Conservation (phyloP, 495 filamentous ascomycete species). For the Clavariopsis aquatica region DNA sequence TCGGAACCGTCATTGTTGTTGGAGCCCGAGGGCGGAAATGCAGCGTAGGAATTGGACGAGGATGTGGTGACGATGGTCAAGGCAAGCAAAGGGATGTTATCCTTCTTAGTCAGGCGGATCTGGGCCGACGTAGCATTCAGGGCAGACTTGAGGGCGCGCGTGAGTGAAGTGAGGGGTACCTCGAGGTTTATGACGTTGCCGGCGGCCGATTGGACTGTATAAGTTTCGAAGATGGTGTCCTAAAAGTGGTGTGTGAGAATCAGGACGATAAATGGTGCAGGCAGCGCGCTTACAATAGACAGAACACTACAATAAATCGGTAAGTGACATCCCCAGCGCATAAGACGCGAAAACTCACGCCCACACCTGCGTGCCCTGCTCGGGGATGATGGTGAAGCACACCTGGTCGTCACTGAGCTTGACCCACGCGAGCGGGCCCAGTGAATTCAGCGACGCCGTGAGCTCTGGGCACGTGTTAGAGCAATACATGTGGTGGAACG, state of each 20-base stretch:
- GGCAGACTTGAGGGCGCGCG: constrained; percentile 84
- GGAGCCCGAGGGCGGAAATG: constrained; percentile 26
- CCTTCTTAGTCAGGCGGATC: constrained; percentile 89
- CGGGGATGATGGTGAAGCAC: constrained; percentile 92
- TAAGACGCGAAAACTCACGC: constrained; percentile 61
- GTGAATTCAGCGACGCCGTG: constrained; percentile 76
- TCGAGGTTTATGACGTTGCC: constrained; percentile 92
- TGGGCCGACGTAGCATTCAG: constrained; percentile 71
- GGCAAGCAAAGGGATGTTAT: constrained; percentile 76
- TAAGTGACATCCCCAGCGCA: constrained; percentile 9
- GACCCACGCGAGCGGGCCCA: constrained; percentile 93
- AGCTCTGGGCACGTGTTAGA: constrained; percentile 59
- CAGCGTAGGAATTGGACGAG: constrained; percentile 24
- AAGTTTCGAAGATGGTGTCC: constrained; percentile 87
- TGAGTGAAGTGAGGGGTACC: constrained; percentile 76
- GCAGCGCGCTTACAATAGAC: constrained; percentile 41
- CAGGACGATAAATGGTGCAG: not conserved
- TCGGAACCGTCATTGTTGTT: constrained; percentile 28
- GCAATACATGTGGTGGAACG: not conserved
- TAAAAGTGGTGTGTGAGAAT: constrained; percentile 37
- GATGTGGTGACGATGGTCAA: constrained; percentile 67
- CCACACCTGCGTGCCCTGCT: constrained; percentile 95
- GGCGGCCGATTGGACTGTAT: constrained; percentile 80
- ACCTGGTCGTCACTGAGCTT: constrained; percentile 81
- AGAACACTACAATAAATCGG: constrained; percentile 40